These are phyloP conservation scores for Viridothelium virens DNA, from an alignment of 495 filamentous ascomycete genomes.

Conservation along the genomic window DNA sequence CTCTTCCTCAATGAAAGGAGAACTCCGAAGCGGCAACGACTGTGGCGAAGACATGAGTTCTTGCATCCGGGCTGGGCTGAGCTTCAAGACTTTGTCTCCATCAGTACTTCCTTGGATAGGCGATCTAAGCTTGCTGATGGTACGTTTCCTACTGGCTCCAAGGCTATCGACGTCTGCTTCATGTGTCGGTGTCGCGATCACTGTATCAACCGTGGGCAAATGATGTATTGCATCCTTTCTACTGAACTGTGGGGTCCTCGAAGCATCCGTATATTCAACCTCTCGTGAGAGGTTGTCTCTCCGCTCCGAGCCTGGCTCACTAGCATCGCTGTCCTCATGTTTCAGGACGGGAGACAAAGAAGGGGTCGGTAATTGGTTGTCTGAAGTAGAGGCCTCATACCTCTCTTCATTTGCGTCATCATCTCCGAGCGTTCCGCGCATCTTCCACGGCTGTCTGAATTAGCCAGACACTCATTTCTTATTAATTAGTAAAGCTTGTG, in stretches of 20 bases:
- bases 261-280: background rate
- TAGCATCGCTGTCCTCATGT: background rate
- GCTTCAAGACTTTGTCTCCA: slow-evolving; percentile 33
- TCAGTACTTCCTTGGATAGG: background rate
- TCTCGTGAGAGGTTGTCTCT: background rate
- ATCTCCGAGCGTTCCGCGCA: background rate
- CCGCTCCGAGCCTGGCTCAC: background rate
- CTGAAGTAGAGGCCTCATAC: background rate
- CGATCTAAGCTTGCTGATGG: background rate
- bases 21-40: slow-evolving; percentile 35
- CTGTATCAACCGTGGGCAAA: background rate
- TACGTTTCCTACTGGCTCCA: background rate
- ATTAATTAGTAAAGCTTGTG: background rate
- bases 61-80: slow-evolving; percentile 50
- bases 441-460: background rate
- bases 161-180: background rate
- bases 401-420: background rate
- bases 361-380: background rate
- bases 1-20: slow-evolving; percentile 4
- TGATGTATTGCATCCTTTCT: background rate
- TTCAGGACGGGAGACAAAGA: slow-evolving; percentile 3
- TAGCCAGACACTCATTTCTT: background rate
- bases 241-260: background rate
- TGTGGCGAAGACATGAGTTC: slow-evolving; percentile 48
- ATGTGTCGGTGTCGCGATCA: background rate